Evolutionary conservation across 306 rosid species (phyloP), one percentile per base, ranked within the genome.

Genomic region (Acmispon strigosus): DNA sequence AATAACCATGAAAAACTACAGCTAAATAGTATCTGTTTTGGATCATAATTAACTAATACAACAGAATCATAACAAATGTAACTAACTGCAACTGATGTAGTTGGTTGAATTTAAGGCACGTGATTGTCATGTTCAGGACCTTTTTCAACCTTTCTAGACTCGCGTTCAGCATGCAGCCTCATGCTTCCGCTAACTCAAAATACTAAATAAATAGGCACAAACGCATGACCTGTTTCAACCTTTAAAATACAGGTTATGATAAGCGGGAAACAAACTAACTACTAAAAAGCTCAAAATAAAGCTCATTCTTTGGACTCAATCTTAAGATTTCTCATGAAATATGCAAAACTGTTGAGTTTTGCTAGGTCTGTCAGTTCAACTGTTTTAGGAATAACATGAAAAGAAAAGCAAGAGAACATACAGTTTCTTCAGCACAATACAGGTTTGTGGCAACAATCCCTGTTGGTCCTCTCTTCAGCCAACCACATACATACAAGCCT

Each of bases 401-500:
- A 18, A 64, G 27, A 51, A 64, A 69, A 62, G 66, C n/a, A 63
- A 44, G 74, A 71, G 49, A 56, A 63, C 96, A 55, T 78, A 94
- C 95, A 47, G 97, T 94, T 84, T 94, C 95, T 86, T 91, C 95
- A 10, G 97, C 96, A 72, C 95, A 90, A 45, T 89, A 71, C 39
- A 87, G 90, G 90, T 90, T 90, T 83, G 97, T 86, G 55, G 85
- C 98, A 80, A 94, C 76, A 79, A 94, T 90, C 70, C 98, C 97
- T n/a, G 89, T 89, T n/a, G 97, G 98, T 58, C 95, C 97, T 84
- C 98, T 86, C 87, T 90, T 90, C 84, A 94, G 86, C 97, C 98
- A 90, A 57, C 98, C 98, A 69, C 96, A 86, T 61, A 89, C 95
- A 76, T 90, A 90, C 76, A 94, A 86, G 75, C 95, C 96, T 73